Evolutionary conservation across 2,329 filamentous ascomycete genomes (phyloP).

Genomic region (Clonostachys rhizophaga): DNA sequence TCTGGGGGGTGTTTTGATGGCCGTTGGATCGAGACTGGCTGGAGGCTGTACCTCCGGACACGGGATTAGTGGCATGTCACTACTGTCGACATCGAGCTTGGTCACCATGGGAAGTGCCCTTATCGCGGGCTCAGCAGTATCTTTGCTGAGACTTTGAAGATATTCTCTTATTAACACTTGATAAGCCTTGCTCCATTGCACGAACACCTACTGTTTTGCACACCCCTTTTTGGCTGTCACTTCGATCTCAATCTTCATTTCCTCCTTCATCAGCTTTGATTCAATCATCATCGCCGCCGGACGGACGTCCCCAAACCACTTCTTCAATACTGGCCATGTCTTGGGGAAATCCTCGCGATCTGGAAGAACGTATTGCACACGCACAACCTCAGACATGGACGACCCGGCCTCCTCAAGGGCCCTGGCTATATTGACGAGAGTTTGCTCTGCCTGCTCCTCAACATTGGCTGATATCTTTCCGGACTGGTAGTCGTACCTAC

Average conservation of each 20-base stretch:
- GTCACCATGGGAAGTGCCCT: slow-evolving; percentile 57
- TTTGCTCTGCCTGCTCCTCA: slow-evolving; percentile 43
- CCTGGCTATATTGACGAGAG: slow-evolving; percentile 37
- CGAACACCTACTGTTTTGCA: neutral
- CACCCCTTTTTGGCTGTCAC: slow-evolving; percentile 28
- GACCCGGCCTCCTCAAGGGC: slow-evolving; percentile 38
- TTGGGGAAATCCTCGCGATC: slow-evolving; percentile 38
- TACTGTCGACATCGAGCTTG: slow-evolving; percentile 57
- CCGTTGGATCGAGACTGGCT: slow-evolving; percentile 55
- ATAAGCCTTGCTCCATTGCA: too few relatives aligned
- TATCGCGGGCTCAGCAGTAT: slow-evolving; percentile 31
- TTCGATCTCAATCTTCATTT: slow-evolving; percentile 38
- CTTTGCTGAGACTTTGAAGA: neutral
- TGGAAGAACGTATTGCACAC: slow-evolving; percentile 47
- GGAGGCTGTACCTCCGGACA: slow-evolving; percentile 67
- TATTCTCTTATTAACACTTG: neutral
- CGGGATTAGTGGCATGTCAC: slow-evolving; percentile 62
- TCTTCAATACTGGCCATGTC: slow-evolving; percentile 43
- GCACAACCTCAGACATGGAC: slow-evolving; percentile 38
- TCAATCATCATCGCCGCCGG: slow-evolving; percentile 51
- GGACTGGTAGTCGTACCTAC: slow-evolving; percentile 41
- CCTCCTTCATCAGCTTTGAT: slow-evolving; percentile 43
- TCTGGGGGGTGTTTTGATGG: slow-evolving; percentile 51
- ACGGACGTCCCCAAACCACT: slow-evolving; percentile 42
- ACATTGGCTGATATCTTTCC: slow-evolving; percentile 37